phyloP scores from a whole-genome alignment of 1,284 basidiomycete genomes.

The Phaffia rhodozyma region DNA sequence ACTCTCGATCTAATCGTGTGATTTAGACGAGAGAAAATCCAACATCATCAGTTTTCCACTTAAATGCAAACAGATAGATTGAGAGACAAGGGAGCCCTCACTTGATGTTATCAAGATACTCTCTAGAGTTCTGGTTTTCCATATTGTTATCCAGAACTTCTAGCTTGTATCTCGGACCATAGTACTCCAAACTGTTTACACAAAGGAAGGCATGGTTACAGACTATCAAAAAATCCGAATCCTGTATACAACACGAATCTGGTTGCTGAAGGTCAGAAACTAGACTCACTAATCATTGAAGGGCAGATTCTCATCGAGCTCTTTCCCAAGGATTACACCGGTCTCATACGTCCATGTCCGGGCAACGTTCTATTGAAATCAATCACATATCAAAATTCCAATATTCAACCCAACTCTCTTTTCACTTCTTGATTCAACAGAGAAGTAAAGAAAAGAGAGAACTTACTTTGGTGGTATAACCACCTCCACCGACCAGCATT shows the following conservation, averaged over 20 bases:
- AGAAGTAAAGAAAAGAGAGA: background rate
- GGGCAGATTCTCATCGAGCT: slow-evolving; percentile 73
- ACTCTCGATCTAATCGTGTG: slow-evolving; percentile 46
- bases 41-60: slow-evolving; percentile 9
- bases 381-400: background rate
- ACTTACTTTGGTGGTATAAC: slow-evolving; percentile 52
- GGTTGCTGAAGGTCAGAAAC: background rate
- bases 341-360: slow-evolving; percentile 96
- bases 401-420: background rate
- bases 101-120: slow-evolving; percentile 73
- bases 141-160: slow-evolving; percentile 87
- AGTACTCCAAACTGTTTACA: slow-evolving; percentile 67
- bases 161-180: slow-evolving; percentile 86
- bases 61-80: background rate
- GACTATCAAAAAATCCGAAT: background rate
- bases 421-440: background rate
- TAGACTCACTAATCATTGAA: slow-evolving; percentile 67
- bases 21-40: background rate
- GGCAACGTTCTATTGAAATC: slow-evolving; percentile 66
- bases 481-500: slow-evolving; percentile 87
- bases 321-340: slow-evolving; percentile 76
- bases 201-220: background rate
- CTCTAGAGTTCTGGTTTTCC: slow-evolving; percentile 80
- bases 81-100: slow-evolving; percentile 31
- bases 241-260: slow-evolving; percentile 6